Evolutionary conservation across 192 early-diverging fungal species (phyloP), one percentile per base, ranked within the genome.

Genomic region (Coemansia sp.): DNA sequence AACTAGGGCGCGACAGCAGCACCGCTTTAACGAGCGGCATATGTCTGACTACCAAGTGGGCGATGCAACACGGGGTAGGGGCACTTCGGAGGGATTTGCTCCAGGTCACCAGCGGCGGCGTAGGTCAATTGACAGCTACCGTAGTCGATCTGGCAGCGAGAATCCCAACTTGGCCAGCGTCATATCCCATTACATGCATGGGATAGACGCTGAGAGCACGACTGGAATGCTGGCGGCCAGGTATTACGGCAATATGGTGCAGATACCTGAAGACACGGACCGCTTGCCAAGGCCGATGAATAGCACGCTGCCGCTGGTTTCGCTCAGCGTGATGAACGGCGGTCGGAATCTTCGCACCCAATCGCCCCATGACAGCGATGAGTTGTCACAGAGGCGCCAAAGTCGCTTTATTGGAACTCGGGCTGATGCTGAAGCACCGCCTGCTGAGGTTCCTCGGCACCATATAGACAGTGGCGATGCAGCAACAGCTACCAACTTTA

Each of bases 231-330:
- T 81, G 45, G 79, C 79, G 8, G 62, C 73, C 3, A 37, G 63
- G 50, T 81, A 81, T 57, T 81, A 81, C 51, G 79, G 73, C 37
- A 81, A 81, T 38, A 81, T 76, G 74, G 60, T 62, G 9, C 56
- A 62, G 40, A 39, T 81, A 8, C 53, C 62, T 1, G 61, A 66
- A n/a, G 38, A 40, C 11, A 65, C 64, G 2, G 70, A 76, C 36
- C 62, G 79, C 57, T 50, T 35, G 34, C 79, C 73, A 28, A 67
- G 40, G 28, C 79, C 79, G 11, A 81, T 76, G 73, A 81, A 81
- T 61, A 81, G 79, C 61, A 81, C 79, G 21, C 28, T 81, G 63
- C 79, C 79, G 38, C 31, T 81, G 66, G 75, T 81, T 42, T 81
- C 79, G 13, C 73, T 70, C 16, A 81, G 79, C 70, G 73, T 81